Base-by-base conservation (phyloP, 2,329 filamentous ascomycete species). In the Fusarium burgessii region DNA sequence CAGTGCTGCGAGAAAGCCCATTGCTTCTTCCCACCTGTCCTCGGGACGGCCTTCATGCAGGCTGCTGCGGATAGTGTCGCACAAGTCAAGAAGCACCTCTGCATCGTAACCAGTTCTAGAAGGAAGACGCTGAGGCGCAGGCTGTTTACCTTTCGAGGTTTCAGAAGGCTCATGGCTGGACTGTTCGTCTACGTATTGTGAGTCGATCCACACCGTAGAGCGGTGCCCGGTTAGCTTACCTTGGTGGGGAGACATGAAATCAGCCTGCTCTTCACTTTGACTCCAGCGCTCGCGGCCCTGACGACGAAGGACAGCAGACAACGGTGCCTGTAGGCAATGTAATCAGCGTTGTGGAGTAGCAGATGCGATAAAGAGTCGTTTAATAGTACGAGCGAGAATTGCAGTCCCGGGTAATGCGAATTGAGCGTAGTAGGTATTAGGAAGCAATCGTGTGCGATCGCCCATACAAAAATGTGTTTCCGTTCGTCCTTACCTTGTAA, bases 61-160 rank as follows among this genome's bases (percentile, higher is more conserved):
- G 13, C 77, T 80, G 5, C 71, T 68, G 5, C 85, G 80, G 36
- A 84, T 76, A 3, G 79, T 77, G 65, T 87, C 82, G 38, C 83
- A 85, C 9, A 87, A 77, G 18, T 80, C 71, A 7, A 85, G 74
- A 4, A 77, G 60, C 23, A 52, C 61, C 56, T 66, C 56, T 23
- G 72, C 61, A 51, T 77, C 72, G 14, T 70, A 58, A 17, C 43
- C 64, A 29, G 62, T 54, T 33, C 45, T 66, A 46, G 62, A 45
- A 29, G 41, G 40, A 18, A 23, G 35, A 27, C 61, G 47, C 54
- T 50, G 35, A 25, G 55, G 42, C 13, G 62, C 49, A n/a, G 59
- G 45, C 10, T 62, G 49, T 12, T 18, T 42, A 20, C 49, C 46
- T 55, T 63, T 52, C 12, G 52, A 36, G 43, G 49, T 43, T n/a